These are phyloP conservation scores for Sugiyamaella neomexicana DNA, from an alignment of 1,139 yeast genomes.

Conservation along the genomic window DNA sequence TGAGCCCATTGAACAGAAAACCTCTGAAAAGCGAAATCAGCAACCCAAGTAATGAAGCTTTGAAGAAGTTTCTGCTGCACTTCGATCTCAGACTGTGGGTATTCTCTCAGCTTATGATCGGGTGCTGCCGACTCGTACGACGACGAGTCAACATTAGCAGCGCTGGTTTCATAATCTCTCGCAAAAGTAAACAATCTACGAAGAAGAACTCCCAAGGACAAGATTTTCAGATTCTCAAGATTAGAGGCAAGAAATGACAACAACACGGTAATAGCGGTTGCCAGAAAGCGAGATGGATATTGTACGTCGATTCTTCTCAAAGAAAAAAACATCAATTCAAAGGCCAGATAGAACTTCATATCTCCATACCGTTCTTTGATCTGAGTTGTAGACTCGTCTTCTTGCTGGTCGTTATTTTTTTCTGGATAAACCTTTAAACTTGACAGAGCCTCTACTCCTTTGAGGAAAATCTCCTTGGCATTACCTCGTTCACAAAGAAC, in stretches of 20 bases:
- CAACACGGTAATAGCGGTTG: constrained; percentile 60
- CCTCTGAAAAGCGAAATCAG: constrained; percentile 45
- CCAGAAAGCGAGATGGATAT: constrained; percentile 75
- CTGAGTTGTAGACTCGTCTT: constrained; percentile 10
- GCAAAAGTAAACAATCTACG: constrained; percentile 65
- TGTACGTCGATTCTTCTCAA: constrained; percentile 57
- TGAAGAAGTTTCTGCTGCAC: constrained; percentile 46
- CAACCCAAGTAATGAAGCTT: constrained; percentile 48
- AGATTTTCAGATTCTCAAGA: constrained; percentile 37
- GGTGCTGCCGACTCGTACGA: constrained; percentile 34
- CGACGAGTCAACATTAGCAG: constrained; percentile 40
- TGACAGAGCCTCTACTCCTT: constrained; percentile 62
- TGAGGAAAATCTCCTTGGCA: constrained; percentile 73
- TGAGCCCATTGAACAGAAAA: constrained; percentile 38
- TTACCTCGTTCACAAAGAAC: constrained; percentile 66
- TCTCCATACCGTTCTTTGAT: constrained; percentile 47
- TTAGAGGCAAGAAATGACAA: constrained; percentile 52
- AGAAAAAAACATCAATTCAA: constrained; percentile 59
- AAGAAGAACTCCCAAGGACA: constrained; percentile 48
- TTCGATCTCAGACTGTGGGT: constrained; percentile 37
- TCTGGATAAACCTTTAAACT: constrained; percentile 28
- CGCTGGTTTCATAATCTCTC: constrained; percentile 60
- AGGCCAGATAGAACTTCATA: constrained; percentile 59
- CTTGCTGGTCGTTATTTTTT: constrained; percentile 23
- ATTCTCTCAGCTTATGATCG: constrained; percentile 38